Evolutionary conservation across 306 rosid species (phyloP).

Genomic region (Corylus americana): DNA sequence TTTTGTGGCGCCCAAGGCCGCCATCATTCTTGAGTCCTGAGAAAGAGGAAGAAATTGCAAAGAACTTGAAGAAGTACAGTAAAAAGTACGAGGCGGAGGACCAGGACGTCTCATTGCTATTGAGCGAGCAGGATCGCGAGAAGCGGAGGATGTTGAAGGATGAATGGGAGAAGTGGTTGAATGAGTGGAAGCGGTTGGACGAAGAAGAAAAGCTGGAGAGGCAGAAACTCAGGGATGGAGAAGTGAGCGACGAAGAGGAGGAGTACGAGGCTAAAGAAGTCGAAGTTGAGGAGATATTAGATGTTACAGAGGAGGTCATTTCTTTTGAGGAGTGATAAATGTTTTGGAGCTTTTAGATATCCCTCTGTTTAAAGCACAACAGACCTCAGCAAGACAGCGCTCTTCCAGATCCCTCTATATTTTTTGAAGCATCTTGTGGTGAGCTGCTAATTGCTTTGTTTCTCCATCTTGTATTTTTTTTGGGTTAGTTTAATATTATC

Average conservation of each 20-base stretch:
- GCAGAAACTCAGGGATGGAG: slow-evolving; percentile 75
- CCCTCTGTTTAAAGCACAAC: not conserved
- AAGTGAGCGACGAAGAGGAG: slow-evolving; percentile 90
- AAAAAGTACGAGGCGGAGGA: slow-evolving; percentile 92
- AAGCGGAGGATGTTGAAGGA: slow-evolving; percentile 72
- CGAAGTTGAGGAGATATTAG: slow-evolving; percentile 70
- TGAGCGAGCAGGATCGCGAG: slow-evolving; percentile 90
- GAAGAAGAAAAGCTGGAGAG: slow-evolving; percentile 53
- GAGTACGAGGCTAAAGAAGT: slow-evolving; percentile 91
- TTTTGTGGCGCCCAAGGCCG: slow-evolving; percentile 91
- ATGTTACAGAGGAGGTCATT: slow-evolving; percentile 58
- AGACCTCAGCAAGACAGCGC: not conserved
- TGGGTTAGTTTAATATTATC: not conserved
- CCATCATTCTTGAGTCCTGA: slow-evolving; percentile 67
- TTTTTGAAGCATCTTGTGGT: not conserved
- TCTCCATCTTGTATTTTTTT: not conserved
- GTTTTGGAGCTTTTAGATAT: not conserved
- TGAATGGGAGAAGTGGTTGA: slow-evolving; percentile 84
- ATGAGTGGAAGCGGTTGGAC: slow-evolving; percentile 67
- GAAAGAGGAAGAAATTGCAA: slow-evolving; percentile 89
- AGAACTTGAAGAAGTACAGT: slow-evolving; percentile 88
- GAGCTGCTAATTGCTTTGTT: not conserved
- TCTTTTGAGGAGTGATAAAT: slow-evolving; percentile 35
- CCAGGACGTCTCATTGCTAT: slow-evolving; percentile 70
- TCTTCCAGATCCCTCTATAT: not conserved